These are phyloP conservation scores for Medicago ruthenica DNA, from an alignment of 306 rosid species.

Conservation along the genomic window DNA sequence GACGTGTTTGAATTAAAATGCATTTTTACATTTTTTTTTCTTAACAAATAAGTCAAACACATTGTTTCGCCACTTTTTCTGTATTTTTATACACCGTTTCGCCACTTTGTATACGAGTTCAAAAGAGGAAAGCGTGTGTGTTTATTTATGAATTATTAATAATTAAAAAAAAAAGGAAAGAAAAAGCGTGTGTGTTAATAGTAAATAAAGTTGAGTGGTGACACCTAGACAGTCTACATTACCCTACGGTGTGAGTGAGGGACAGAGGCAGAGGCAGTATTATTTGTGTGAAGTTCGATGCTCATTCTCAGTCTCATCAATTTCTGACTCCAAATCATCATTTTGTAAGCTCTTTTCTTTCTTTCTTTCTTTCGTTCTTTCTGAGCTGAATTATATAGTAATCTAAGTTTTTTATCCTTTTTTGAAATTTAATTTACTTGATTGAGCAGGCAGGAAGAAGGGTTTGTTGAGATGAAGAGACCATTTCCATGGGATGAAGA, in stretches of 20 bases:
- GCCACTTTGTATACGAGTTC: no score
- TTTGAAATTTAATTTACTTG: neutral
- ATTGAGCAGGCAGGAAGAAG: neutral
- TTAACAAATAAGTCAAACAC: no score
- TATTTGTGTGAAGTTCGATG: neutral
- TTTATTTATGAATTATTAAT: no score
- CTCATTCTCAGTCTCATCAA: neutral
- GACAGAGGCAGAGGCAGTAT: neutral
- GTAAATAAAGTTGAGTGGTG: neutral
- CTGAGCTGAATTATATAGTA: neutral
- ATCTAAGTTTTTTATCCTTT: no score
- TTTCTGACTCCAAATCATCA: neutral
- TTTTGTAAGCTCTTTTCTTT: neutral
- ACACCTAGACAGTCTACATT: no score
- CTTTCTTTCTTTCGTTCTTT: neutral
- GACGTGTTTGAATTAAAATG: neutral
- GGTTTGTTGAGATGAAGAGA: slow-evolving; percentile 59
- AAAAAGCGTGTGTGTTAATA: no score
- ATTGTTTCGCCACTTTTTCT: no score
- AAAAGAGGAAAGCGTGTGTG: no score
- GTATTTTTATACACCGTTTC: no score
- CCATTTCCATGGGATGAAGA: slow-evolving; percentile 60
- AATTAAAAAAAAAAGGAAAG: no score
- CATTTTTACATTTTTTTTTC: no score
- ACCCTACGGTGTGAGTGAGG: no score